These are phyloP conservation scores for Odontarrhena argentea DNA, from an alignment of 345 rosid genomes.

Conservation along the genomic window DNA sequence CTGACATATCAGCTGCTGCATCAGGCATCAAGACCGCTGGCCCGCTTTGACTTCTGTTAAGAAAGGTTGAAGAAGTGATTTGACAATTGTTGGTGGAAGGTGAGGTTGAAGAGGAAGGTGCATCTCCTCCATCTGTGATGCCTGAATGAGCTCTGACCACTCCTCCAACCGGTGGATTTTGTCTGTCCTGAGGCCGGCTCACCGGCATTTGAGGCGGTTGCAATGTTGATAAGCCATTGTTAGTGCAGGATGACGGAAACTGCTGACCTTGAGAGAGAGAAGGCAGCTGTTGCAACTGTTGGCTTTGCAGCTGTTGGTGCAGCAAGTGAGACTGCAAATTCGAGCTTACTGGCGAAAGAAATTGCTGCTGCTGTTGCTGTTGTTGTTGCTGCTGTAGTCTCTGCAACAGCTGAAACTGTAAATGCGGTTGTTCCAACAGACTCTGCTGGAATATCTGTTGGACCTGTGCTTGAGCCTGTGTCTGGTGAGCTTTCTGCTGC, in stretches of 20 bases:
- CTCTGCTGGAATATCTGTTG: conserved; percentile 67
- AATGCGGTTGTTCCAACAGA: conserved; percentile 76
- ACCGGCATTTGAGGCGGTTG: conserved; percentile 60
- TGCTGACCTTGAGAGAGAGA: conserved; percentile 59
- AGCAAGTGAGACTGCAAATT: conserved; percentile 66
- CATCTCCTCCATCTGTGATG: conserved; percentile 84
- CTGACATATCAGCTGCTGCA: conserved; percentile 56
- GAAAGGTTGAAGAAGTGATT: conserved; percentile 63
- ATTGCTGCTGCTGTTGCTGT: conserved; percentile 70
- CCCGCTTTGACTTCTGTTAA: conserved; percentile 64
- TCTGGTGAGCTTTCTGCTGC: conserved; percentile 67
- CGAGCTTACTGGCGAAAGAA: conserved; percentile 57
- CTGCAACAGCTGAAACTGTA: conserved; percentile 77
- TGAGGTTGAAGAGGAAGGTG: conserved; percentile 95
- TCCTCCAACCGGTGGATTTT: conserved; percentile 44
- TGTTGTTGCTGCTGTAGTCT: conserved; percentile 73
- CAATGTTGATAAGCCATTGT: conserved; percentile 53
- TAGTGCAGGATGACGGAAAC: conserved; percentile 58
- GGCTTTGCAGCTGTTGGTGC: conserved; percentile 46
- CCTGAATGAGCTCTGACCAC: conserved; percentile 64
- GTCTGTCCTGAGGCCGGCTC: conserved; percentile 62
- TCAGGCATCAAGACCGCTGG: conserved; percentile 60
- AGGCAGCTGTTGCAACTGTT: conserved; percentile 60
- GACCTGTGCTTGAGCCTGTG: conserved; percentile 51
- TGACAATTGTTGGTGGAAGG: conserved; percentile 93